Base-by-base conservation (phyloP, 768 basidiomycete genomes). In the Heimioporus sp. region DNA sequence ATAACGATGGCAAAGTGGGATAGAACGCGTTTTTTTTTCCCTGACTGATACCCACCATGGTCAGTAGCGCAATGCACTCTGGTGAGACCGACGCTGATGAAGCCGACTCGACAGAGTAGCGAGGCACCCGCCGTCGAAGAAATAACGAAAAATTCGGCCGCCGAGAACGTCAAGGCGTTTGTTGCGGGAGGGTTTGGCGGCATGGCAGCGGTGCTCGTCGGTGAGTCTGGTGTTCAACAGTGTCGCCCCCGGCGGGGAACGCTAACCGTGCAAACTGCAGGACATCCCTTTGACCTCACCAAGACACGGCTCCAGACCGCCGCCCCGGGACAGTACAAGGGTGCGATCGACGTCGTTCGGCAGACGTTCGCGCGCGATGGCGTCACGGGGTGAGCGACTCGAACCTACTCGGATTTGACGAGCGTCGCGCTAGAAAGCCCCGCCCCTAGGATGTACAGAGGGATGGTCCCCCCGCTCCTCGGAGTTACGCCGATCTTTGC, bases 401-500 rank as follows among this genome's bases (percentile, higher is more conserved):
- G n/a, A n/a, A n/a, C n/a, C n/a, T 13, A 16, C 38, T 30, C 20
- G 20, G 21, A 32, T 35, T 30, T 34, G 20, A 31, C 30, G 20
- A 30, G n/a, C 41, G 12, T n/a, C 19, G 8, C 17, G 19, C 47
- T 64, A 16, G n/a, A 32, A 21, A 5, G 31, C 40, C 44, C n/a
- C n/a, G n/a, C n/a, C 31, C 51, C 36, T 46, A 94, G 92, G 28
- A 65, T 96, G 66, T 96, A 94, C 64, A 89, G 92, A 55, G 93
- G 92, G 34, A 92, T 98, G 73, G 88, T 95, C 4, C 94, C 95
- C 32, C 95, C 95, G 40, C 71, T 98, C 52, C 74, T 97, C 30
- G 93, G 96, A 28, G 92, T 99, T 28, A 98, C 97, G 5, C 97
- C 97, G 32, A 98, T 98, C 64, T 99, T 99, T 63, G 97, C 97